These are phyloP conservation scores for Blumeria graminis DNA, from an alignment of 2,329 filamentous ascomycete species.

Conservation along the genomic window DNA sequence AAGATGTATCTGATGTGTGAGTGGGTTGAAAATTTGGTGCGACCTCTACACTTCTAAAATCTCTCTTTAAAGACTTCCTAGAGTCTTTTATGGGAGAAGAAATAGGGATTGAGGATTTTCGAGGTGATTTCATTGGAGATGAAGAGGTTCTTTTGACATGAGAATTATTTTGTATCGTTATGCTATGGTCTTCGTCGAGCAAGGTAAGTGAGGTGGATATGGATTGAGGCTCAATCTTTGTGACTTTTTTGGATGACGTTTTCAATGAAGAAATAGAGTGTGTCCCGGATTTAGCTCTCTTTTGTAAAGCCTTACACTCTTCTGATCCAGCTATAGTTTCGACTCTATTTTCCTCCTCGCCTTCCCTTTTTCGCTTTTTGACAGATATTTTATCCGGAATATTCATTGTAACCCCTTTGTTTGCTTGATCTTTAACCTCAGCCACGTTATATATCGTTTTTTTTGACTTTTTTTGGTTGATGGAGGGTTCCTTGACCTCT, in stretches of 20 bases:
- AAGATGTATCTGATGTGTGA: constrained; percentile 6
- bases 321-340: not conserved
- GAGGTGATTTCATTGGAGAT: constrained; percentile 8
- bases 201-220: constrained; percentile 8
- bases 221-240: constrained; percentile 13
- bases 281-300: constrained; percentile 32
- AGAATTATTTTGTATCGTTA: constrained; percentile 5
- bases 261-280: constrained; percentile 21
- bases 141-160: constrained; percentile 4
- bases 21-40: constrained; percentile 6
- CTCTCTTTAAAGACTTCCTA: constrained; percentile 9
- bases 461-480: too few species aligned
- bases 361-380: constrained; percentile 14
- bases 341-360: constrained; percentile 1
- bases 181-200: constrained; percentile 5
- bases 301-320: constrained; percentile 18
- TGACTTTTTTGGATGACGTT: constrained; percentile 7
- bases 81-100: constrained; percentile 11
- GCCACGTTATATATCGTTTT: too few species aligned
- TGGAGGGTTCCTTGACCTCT: constrained; percentile 4
- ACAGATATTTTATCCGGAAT: constrained; percentile 1
- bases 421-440: too few species aligned
- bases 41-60: constrained; percentile 5
- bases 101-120: constrained; percentile 16
- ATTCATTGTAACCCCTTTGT: too few species aligned